Percentiles rank a stretch among this genome's conserved stretches.
phyloP scores from a whole-genome alignment of 148 eudicot species.

The Beta vulgaris region DNA sequence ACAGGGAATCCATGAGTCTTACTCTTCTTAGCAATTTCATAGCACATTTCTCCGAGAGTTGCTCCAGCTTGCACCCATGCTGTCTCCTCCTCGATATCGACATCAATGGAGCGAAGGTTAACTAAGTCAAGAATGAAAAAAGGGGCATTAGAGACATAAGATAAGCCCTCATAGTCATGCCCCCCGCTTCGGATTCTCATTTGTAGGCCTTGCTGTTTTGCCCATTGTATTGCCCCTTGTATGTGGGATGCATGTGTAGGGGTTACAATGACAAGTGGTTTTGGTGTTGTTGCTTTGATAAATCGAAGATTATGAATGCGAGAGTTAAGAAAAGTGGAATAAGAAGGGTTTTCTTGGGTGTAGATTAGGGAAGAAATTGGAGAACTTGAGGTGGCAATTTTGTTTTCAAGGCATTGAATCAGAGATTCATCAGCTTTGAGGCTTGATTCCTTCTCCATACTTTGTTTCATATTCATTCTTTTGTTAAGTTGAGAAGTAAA shows the following conservation, averaged over 20 bases:
- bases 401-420: background rate
- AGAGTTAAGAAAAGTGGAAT: constrained; percentile 10
- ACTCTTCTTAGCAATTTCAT: constrained; percentile 10
- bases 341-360: constrained; percentile 19
- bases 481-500: too few relatives aligned
- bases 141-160: constrained; percentile 15
- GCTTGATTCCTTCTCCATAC: background rate
- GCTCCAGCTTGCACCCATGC: constrained; percentile 23
- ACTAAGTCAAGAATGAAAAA: constrained; percentile 23
- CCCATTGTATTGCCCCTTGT: constrained; percentile 15
- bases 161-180: too few relatives aligned
- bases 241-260: constrained; percentile 19
- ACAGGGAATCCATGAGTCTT: constrained; percentile 17
- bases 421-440: background rate
- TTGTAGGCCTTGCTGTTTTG: background rate
- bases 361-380: constrained; percentile 9
- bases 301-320: constrained; percentile 25
- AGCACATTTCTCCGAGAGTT: constrained; percentile 11
- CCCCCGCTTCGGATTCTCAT: constrained; percentile 27
- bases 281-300: constrained; percentile 15
- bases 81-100: constrained; percentile 13
- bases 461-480: too few relatives aligned
- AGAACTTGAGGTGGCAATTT: background rate
- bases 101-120: constrained; percentile 15
- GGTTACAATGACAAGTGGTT: constrained; percentile 18